Percentiles rank a stretch among this genome's conserved stretches.
phyloP scores from a whole-genome alignment of 2,329 filamentous ascomycete genomes.

The Penicillium sp. region DNA sequence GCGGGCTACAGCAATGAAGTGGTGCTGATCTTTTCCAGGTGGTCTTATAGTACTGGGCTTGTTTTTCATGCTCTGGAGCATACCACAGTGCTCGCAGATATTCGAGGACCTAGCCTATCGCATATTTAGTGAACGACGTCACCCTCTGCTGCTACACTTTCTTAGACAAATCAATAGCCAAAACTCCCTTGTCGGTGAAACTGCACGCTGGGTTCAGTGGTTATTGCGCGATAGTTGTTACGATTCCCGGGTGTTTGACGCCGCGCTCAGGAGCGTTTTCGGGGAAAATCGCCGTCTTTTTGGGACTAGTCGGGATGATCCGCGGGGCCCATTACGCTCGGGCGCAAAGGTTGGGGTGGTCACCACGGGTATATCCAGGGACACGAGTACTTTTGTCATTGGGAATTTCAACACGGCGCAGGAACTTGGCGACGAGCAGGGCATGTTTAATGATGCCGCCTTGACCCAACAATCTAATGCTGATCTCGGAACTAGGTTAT shows the following conservation, averaged over 20 bases:
- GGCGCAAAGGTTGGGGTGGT: constrained; percentile 14
- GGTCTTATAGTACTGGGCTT: constrained; percentile 15
- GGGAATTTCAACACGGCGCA: constrained; percentile 18
- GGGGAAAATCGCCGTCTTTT: constrained; percentile 15
- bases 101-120: constrained; percentile 8
- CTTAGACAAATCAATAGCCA: constrained; percentile 4
- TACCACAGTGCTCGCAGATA: constrained; percentile 10
- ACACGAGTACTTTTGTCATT: constrained; percentile 17
- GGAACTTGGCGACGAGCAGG: constrained; percentile 1
- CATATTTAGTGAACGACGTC: constrained; percentile 13
- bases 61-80: constrained; percentile 13
- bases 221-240: constrained; percentile 20
- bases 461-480: neutral
- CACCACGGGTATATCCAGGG: constrained; percentile 16
- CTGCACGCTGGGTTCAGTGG: constrained; percentile 13
- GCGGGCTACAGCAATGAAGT: neutral
- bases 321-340: constrained; percentile 1
- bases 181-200: constrained; percentile 8
- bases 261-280: constrained; percentile 15
- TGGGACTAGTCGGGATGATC: constrained; percentile 4
- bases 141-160: constrained; percentile 4
- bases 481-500: constrained; percentile 10
- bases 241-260: constrained; percentile 16
- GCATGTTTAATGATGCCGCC: neutral
- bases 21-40: constrained; percentile 7